phyloP scores from a whole-genome alignment of 345 rosid genomes.

The Eucalyptus marginata region DNA sequence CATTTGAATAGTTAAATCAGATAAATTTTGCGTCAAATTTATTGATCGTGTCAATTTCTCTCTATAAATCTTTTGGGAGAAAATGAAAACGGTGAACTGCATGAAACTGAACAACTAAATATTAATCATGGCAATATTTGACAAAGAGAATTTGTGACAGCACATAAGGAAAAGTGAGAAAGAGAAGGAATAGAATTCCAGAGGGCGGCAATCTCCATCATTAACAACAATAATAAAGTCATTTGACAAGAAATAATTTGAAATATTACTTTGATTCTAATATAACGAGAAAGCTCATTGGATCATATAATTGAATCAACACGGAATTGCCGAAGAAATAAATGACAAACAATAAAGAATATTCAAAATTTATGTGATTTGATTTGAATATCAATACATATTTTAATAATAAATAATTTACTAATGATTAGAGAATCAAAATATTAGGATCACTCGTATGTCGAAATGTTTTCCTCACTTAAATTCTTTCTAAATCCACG shows the following conservation, averaged over 20 bases:
- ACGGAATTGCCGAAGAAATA: not conserved
- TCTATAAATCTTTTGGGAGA: not conserved
- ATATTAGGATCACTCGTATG: rapidly evolving
- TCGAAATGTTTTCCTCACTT: not conserved
- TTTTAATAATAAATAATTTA: too few relatives aligned
- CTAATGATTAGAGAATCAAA: too few relatives aligned
- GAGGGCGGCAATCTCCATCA: not conserved
- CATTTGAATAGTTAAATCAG: not conserved
- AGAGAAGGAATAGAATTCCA: not conserved
- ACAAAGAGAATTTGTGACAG: not conserved
- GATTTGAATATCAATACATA: not conserved
- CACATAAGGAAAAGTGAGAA: not conserved
- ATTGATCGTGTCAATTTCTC: not conserved
- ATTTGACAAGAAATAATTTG: not conserved
- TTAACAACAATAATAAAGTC: not conserved
- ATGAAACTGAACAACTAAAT: not conserved
- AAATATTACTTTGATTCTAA: not conserved
- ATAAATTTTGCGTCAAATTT: not conserved
- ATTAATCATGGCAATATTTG: not conserved
- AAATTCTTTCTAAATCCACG: not conserved
- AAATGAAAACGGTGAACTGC: not conserved
- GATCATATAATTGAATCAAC: not conserved
- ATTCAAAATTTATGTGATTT: not conserved
- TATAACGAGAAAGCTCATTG: not conserved
- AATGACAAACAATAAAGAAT: too few relatives aligned